Evolutionary conservation across 202 grass and related monocot species (phyloP), one percentile per base, ranked within the genome.

Genomic region (Alloteropsis angusta): DNA sequence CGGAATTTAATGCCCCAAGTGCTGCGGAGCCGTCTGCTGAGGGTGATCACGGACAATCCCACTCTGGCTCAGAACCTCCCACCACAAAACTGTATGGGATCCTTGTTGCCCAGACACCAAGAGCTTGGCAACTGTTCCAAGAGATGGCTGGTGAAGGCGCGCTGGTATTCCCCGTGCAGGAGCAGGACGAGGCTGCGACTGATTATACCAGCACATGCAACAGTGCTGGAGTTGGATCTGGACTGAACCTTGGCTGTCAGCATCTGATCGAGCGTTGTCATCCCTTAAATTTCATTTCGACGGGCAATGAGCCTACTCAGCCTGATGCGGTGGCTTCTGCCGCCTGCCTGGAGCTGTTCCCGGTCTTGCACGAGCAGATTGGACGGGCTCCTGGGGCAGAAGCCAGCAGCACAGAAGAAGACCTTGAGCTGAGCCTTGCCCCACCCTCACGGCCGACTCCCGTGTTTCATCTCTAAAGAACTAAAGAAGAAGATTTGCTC

Each of bases 261-360:
- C 58, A 63, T 48, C 38, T 35, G 4, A 50, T 62, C 28, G 82
- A 79, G 18, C 6, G 0, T 22, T 22, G 4, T 35, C 54, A 66
- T 13, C 3, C 53, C 13, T 53, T 86, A 1, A 12, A 80, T 17
- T 76, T 86, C 18, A 21, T 86, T 61, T 48, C 36, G 4, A 23
- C 34, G 7, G 71, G 42, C 46, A 59, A 5, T 39, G 62, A 59
- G 14, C 41, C 12, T 46, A 7, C 42, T 46, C 65, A 60, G 3
- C 9, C 41, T n/a, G 54, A 69, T 67, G 42, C 25, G 43, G 68
- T 6, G 4, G 68, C 74, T 68, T 58, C 80, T 22, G 66, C 73
- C 23, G 41, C 71, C 32, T 93, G 85, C 77, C 68, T 91, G 72
- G 82, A 84, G 19, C 76, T 89, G 39, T 94, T 94, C 76, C 88